Evolutionary conservation across 257 asterid species (phyloP).

Genomic region (Salvia splendens): DNA sequence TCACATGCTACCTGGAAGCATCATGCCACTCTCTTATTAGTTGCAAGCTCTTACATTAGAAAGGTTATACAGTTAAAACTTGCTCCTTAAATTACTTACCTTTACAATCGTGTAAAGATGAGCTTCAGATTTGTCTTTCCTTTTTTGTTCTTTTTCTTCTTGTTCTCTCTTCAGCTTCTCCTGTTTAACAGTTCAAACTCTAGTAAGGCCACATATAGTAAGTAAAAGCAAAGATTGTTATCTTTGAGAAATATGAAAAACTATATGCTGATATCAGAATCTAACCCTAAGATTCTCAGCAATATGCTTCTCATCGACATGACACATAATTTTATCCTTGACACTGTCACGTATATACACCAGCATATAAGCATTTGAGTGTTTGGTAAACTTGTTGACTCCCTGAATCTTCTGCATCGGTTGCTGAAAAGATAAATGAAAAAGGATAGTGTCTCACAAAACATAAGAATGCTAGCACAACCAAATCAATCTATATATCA

Average conservation of each 20-base stretch:
- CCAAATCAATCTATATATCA: constrained; percentile 13
- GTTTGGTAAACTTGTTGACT: constrained; percentile 46
- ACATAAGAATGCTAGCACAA: constrained; percentile 4
- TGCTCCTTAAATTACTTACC: constrained; percentile 32
- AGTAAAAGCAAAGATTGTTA: constrained; percentile 9
- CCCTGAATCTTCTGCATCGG: constrained; percentile 47
- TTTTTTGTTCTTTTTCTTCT: constrained; percentile 54
- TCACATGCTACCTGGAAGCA: constrained; percentile 54
- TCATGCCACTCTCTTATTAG: constrained; percentile 20
- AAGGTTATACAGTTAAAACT: constrained; percentile 3
- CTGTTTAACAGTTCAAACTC: constrained; percentile 35
- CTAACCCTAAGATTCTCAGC: constrained; percentile 72
- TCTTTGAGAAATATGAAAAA: constrained; percentile 25
- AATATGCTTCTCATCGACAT: constrained; percentile 73
- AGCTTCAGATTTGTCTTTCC: constrained; percentile 52
- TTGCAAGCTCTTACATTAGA: constrained; percentile 10
- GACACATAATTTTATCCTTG: constrained; percentile 51
- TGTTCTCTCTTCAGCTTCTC: constrained; percentile 56
- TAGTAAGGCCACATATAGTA: constrained; percentile 29
- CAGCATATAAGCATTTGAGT: constrained; percentile 59
- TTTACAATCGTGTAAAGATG: constrained; percentile 51
- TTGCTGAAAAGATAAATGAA: constrained; percentile 36
- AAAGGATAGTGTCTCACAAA: constrained; percentile 22
- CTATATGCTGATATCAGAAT: constrained; percentile 32
- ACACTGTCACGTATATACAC: constrained; percentile 59